These are phyloP conservation scores for Nigrospora oryzae DNA, from an alignment of 2,329 filamentous ascomycete genomes.

Conservation along the genomic window DNA sequence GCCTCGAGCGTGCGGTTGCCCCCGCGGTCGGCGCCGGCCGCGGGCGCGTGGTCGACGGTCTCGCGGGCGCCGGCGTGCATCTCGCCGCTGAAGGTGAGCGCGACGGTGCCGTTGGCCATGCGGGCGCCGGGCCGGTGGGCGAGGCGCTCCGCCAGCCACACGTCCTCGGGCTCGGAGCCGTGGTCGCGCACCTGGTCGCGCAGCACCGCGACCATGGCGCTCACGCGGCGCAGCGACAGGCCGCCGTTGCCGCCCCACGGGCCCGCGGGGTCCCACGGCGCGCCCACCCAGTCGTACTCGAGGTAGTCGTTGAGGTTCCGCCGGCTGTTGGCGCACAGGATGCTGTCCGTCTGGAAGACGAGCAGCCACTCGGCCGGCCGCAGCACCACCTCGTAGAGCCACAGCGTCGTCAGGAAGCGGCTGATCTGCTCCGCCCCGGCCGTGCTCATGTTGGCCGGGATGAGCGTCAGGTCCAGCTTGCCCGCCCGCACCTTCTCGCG, in stretches of 20 bases:
- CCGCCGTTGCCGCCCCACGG: conserved; percentile 43
- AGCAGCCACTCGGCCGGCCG: conserved; percentile 44
- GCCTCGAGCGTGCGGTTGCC: conserved; percentile 17
- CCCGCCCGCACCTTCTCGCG: conserved; percentile 30
- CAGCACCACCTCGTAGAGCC: conserved; percentile 42
- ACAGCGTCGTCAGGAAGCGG: conserved; percentile 41
- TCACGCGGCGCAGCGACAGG: conserved; percentile 42
- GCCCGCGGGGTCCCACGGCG: conserved; percentile 34
- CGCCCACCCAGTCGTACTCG: conserved; percentile 45
- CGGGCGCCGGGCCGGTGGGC: conserved; percentile 36
- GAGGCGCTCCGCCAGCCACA: conserved; percentile 46
- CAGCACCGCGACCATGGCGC: conserved; percentile 43
- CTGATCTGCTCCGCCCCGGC: conserved; percentile 42
- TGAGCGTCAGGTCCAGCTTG: conserved; percentile 41
- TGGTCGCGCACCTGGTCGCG: conserved; percentile 34
- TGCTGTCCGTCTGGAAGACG: conserved; percentile 46
- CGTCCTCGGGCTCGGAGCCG: conserved; percentile 42
- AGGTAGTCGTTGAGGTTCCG: conserved; percentile 39
- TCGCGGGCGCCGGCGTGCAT: conserved; percentile 27
- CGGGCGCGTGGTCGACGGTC: conserved; percentile 13
- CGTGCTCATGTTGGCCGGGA: conserved; percentile 43
- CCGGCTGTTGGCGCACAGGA: conserved; percentile 44
- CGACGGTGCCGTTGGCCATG: conserved; percentile 42
- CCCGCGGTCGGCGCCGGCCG: conserved; percentile 3
- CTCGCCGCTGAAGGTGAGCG: conserved; percentile 42